phyloP scores from a whole-genome alignment of 495 filamentous ascomycete genomes.

The Emericellopsis terricola region DNA sequence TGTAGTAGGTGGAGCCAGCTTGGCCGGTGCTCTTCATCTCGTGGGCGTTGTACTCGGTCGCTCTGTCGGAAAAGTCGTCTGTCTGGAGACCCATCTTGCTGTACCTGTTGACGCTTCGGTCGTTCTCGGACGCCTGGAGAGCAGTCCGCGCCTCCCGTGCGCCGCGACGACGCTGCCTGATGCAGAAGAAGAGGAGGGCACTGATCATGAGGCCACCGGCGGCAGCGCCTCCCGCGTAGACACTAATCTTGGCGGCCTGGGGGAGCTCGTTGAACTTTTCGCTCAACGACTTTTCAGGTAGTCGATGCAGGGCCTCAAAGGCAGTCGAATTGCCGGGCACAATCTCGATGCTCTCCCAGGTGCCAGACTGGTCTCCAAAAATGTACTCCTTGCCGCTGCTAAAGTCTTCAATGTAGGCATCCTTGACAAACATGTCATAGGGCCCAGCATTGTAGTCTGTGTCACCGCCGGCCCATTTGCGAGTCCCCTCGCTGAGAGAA shows the following conservation, averaged over 20 bases:
- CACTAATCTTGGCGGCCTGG: slow-evolving; percentile 33
- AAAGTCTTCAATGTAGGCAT: slow-evolving; percentile 46
- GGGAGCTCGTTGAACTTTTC: slow-evolving; percentile 42
- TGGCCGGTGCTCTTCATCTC: neutral
- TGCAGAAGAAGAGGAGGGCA: slow-evolving; percentile 22
- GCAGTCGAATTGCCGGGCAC: slow-evolving; percentile 45
- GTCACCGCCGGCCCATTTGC: slow-evolving; percentile 64
- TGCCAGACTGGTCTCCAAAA: slow-evolving; percentile 47
- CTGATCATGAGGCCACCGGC: slow-evolving; percentile 29
- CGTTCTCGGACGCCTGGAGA: slow-evolving; percentile 33
- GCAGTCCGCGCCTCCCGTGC: slow-evolving; percentile 40
- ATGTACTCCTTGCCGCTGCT: slow-evolving; percentile 48
- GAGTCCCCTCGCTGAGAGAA: slow-evolving; percentile 28
- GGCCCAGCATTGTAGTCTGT: slow-evolving; percentile 54
- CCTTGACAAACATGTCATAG: slow-evolving; percentile 61
- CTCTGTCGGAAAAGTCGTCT: slow-evolving; percentile 20
- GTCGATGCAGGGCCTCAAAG: slow-evolving; percentile 19
- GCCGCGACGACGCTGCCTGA: slow-evolving; percentile 26
- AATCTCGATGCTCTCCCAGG: slow-evolving; percentile 57
- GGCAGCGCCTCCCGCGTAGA: slow-evolving; percentile 36
- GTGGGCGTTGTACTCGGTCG: slow-evolving; percentile 5
- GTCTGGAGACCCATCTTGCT: slow-evolving; percentile 24
- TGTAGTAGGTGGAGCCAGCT: neutral
- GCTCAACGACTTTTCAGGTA: slow-evolving; percentile 24
- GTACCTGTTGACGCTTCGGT: slow-evolving; percentile 41